Evolutionary conservation across 2,329 filamentous ascomycete species (phyloP), one percentile per base, ranked within the genome.

Genomic region (Beauveria brongniartii): DNA sequence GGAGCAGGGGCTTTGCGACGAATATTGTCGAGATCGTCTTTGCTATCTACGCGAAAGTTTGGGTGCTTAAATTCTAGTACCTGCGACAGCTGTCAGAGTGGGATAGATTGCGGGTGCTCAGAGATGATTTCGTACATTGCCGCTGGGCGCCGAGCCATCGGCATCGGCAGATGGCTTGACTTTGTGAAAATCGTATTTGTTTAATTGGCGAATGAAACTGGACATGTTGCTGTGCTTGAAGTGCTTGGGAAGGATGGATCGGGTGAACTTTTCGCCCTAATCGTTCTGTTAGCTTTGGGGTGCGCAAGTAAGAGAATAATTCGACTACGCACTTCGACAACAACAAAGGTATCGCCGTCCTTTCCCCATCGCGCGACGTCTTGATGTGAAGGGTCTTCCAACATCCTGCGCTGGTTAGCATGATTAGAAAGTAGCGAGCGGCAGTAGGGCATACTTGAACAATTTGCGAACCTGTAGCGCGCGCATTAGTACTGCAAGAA

Each of bases 221-320:
- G 92, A 92, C 78, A 97, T 97, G 74, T 97, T 97, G 82, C 91
- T 96, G 77, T 97, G 94, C 76, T 99, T 99, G 81, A 99, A 99
- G 70, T 97, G 92, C 72, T 97, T 97, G 2, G 94, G 94, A 18
- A 99, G 84, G 68, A 99, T 96, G 44, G 90, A 89, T 73, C 97
- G 96, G 24, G 94, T 97, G 71, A 99, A 99, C 74, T 96, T 96
- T 74, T 97, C 93, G 74, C 95, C 96, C 93, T 97, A 73, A 62
- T 18, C n/a, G 16, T 37, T 10, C 20, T 34, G 48, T 47, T 34
- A 63, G 30, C 30, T 14, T 47, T 37, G 20, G 12, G 14, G n/a
- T 41, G 34, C 14, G 26, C 44, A 26, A 26, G 28, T 26, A 30
- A 28, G 16, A 3, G 41, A 14, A 22, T 37, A 12, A 16, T 24